phyloP scores from a whole-genome alignment of 2,329 filamentous ascomycete species.

The Phoma sp. region DNA sequence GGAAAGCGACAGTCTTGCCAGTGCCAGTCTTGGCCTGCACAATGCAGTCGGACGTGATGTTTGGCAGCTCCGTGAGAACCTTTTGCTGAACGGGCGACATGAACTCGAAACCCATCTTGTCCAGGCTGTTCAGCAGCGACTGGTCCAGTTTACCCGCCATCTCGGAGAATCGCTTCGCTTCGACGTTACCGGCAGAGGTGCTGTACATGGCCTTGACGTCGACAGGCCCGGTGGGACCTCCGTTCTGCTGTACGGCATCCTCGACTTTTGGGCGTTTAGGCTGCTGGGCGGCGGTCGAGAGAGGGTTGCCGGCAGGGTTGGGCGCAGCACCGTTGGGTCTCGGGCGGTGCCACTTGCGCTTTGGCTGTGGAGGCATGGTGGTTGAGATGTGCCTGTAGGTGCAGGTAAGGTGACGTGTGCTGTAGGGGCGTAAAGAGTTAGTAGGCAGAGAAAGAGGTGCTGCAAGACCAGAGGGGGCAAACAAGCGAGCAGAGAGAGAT shows the following conservation, averaged over 20 bases:
- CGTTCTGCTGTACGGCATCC: conserved; percentile 14
- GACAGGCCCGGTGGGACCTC: conserved; percentile 16
- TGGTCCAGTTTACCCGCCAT: conserved; percentile 35
- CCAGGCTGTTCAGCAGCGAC: conserved; percentile 39
- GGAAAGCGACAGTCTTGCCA: conserved; percentile 58
- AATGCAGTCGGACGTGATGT: conserved; percentile 58
- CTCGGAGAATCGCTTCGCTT: conserved; percentile 36
- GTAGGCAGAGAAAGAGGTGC: conserved; percentile 28
- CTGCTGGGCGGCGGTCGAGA: conserved; percentile 27
- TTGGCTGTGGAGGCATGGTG: conserved; percentile 33
- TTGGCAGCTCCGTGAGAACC: conserved; percentile 59
- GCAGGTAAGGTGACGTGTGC: conserved; percentile 19
- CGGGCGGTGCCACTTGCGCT: conserved; percentile 33
- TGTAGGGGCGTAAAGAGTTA: conserved; percentile 24
- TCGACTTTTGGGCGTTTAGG: conserved; percentile 33
- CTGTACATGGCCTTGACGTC: conserved; percentile 35
- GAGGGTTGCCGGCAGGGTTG: conserved; percentile 17
- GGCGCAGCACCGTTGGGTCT: conserved; percentile 20
- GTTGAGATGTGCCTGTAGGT: conserved; percentile 21
- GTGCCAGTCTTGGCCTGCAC: conserved; percentile 61
- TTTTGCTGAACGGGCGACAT: conserved; percentile 64
- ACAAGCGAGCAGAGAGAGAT: conserved; percentile 26
- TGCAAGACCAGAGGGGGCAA: conserved; percentile 26
- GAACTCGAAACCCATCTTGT: conserved; percentile 49
- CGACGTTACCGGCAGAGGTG: conserved; percentile 28